These are phyloP conservation scores for Pythium vanterpoolii DNA, from an alignment of 352 stramenopile genomes.

Conservation along the genomic window DNA sequence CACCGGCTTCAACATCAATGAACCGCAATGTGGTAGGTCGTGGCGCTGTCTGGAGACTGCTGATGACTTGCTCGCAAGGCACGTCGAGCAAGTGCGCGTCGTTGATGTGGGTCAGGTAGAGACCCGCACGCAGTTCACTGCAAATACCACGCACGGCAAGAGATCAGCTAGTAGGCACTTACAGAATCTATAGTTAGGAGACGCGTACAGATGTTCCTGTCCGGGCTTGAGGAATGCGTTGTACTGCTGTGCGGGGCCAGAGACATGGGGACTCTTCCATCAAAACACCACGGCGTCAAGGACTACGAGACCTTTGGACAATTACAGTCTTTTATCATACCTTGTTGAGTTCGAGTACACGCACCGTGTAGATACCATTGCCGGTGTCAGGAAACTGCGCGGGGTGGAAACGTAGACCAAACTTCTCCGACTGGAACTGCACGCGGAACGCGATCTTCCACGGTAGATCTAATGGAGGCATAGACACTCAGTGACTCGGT, in stretches of 20 bases:
- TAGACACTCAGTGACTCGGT: not conserved
- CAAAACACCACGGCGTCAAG: not conserved
- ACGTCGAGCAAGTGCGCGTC: conserved; percentile 59
- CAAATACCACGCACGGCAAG: not conserved
- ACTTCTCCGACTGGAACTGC: conserved; percentile 77
- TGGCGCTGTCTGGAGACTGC: conserved; percentile 50
- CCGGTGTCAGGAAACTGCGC: conserved; percentile 78
- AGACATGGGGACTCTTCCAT: conserved; percentile 35
- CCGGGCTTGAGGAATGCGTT: conserved; percentile 54
- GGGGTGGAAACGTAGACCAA: conserved; percentile 72
- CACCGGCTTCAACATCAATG: conserved; percentile 71
- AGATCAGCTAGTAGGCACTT: not conserved
- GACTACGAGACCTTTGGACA: too few species aligned
- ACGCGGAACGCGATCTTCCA: conserved; percentile 86
- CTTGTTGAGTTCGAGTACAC: conserved; percentile 71
- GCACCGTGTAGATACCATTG: conserved; percentile 83
- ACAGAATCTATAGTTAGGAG: not conserved
- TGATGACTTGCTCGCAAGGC: conserved; percentile 66
- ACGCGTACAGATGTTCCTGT: conserved; percentile 54
- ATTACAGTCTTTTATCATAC: conserved; percentile 8
- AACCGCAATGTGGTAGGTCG: conserved; percentile 65
- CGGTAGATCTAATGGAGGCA: conserved; percentile 39
- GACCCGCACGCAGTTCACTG: conserved; percentile 48
- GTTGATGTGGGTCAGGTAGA: conserved; percentile 84
- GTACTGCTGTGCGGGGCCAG: conserved; percentile 66